These are phyloP conservation scores for Keithomyces neogunnii DNA, from an alignment of 2,329 filamentous ascomycete genomes.

Conservation along the genomic window DNA sequence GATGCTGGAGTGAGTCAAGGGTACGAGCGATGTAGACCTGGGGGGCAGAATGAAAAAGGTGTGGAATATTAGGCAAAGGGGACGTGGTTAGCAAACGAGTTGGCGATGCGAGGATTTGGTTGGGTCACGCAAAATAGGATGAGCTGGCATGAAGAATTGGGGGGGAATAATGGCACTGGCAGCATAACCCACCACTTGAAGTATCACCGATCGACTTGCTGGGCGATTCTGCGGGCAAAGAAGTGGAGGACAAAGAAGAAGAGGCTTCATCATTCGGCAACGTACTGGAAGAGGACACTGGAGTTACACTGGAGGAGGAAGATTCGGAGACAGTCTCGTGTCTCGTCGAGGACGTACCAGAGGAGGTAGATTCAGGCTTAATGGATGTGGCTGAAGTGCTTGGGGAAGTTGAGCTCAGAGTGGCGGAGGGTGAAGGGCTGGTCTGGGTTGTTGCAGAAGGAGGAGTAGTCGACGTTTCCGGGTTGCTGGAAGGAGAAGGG, in stretches of 20 bases:
- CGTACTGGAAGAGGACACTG: conserved; percentile 20
- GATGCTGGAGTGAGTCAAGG: background rate
- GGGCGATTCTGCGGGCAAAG: conserved; percentile 13
- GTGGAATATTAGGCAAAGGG: no score
- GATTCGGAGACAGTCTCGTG: conserved; percentile 21
- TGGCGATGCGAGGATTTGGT: no score
- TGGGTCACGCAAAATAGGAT: background rate
- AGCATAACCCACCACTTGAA: conserved; percentile 13
- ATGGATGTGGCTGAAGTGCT: conserved; percentile 3
- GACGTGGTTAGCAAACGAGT: no score
- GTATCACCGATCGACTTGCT: conserved; percentile 19
- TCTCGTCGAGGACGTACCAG: conserved; percentile 19
- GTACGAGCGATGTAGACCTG: background rate
- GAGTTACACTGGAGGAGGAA: conserved; percentile 16
- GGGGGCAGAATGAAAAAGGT: no score
- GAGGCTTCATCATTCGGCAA: conserved; percentile 15
- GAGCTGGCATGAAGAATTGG: conserved; percentile 8
- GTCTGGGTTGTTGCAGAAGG: conserved; percentile 6
- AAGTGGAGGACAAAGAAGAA: conserved; percentile 2
- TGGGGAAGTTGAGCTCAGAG: conserved; percentile 1
- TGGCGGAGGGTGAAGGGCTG: conserved; percentile 5
- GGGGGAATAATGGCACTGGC: conserved; percentile 11
- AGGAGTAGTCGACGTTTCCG: conserved; percentile 1
- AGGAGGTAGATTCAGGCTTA: conserved; percentile 11
- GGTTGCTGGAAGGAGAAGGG: background rate